Evolutionary conservation across 805 yeast species (phyloP).

Genomic region (Candida ponderosae): DNA sequence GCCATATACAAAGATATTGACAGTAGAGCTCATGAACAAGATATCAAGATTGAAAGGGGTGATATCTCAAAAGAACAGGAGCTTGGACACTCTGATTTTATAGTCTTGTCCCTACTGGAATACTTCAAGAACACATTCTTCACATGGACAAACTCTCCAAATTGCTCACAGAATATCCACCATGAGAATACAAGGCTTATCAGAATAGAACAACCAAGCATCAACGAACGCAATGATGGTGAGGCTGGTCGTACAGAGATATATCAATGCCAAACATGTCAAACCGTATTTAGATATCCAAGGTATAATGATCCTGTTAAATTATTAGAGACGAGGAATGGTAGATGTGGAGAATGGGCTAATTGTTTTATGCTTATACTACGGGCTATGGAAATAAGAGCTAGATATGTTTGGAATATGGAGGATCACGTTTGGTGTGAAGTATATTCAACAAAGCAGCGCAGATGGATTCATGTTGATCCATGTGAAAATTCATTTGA

Average conservation of each 20-base stretch:
- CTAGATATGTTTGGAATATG: conserved; percentile 74
- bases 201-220: conserved; percentile 35
- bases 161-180: conserved; percentile 45
- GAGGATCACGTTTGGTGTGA: conserved; percentile 99
- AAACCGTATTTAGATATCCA: conserved; percentile 49
- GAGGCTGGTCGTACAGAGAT: conserved; percentile 54
- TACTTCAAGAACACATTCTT: conserved; percentile 81
- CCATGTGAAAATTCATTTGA: conserved; percentile 84
- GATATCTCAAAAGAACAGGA: conserved; percentile 4
- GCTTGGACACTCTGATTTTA: conserved; percentile 44
- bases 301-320: conserved; percentile 64
- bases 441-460: conserved; percentile 51
- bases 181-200: conserved; percentile 27
- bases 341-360: conserved; percentile 97
- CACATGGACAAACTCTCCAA: conserved; percentile 71
- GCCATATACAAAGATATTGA: conserved; percentile 57
- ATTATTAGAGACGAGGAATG: conserved; percentile 53
- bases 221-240: conserved; percentile 36
- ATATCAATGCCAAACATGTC: conserved; percentile 53
- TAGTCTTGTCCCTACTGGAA: conserved; percentile 48
- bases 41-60: conserved; percentile 10
- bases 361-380: conserved; percentile 69
- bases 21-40: conserved; percentile 25
- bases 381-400: conserved; percentile 54
- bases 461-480: conserved; percentile 84